A percentile compares a stretch with the other conserved stretches of the same genome.
phyloP scores from a whole-genome alignment of 225 moss, liverwort and hornwort species.

The Marchantia paleacea region DNA sequence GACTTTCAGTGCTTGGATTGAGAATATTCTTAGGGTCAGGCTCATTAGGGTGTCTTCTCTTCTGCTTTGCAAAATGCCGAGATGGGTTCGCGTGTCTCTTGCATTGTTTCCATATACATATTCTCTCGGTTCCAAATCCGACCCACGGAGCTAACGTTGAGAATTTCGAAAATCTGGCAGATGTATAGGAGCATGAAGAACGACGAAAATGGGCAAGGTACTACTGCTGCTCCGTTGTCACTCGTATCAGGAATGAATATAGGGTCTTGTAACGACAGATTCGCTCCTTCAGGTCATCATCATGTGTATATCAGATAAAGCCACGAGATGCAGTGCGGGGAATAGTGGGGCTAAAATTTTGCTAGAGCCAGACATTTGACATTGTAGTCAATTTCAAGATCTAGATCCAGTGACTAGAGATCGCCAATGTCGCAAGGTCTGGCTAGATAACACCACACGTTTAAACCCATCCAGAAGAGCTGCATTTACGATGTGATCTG shows the following conservation, averaged over 20 bases:
- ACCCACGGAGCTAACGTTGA: neutral
- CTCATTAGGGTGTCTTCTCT: neutral
- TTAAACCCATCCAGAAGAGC: neutral
- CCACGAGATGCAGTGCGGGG: no score
- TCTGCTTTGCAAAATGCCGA: neutral
- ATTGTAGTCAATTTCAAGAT: no score
- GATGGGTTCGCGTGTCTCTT: neutral
- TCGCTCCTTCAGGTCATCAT: no score
- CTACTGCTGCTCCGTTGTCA: neutral
- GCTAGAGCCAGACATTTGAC: no score
- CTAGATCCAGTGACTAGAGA: no score
- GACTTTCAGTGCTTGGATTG: neutral
- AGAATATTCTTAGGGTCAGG: neutral
- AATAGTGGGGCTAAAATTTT: no score
- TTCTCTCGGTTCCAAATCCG: neutral
- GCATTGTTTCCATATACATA: neutral
- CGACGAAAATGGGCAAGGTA: constrained; percentile 71
- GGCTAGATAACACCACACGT: no score
- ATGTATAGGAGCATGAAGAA: constrained; percentile 92
- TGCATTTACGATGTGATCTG: neutral
- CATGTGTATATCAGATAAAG: no score
- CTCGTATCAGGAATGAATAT: no score
- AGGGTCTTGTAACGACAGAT: no score
- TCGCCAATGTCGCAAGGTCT: no score
- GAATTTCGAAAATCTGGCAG: constrained; percentile 28